Base-by-base conservation (phyloP, 805 yeast species). In the Lipomyces mesembrius region DNA sequence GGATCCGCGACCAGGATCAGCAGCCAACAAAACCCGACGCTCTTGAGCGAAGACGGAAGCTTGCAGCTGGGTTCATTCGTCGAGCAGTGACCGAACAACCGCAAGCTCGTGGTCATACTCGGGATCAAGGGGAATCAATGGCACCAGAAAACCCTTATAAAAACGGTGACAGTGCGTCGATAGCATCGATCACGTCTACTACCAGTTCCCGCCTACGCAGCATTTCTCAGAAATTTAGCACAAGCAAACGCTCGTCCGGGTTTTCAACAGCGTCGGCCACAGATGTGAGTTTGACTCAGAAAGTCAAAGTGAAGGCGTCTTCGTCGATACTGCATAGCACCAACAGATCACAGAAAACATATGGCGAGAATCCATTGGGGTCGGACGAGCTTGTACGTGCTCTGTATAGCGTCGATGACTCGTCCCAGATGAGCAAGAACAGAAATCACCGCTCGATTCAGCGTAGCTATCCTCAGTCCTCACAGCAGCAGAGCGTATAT, bases 21-120 rank as follows among this genome's bases (percentile, higher is more conserved):
- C 58, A 53, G 59, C 12, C 60, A 17, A 34, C 29, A 27, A 17
- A 12, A 27, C 49, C 53, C 5, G 20, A 12, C 9, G 17, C 22
- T 32, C 63, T 64, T 3, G 65, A 61, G 8, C 52, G 65, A n/a
- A 52, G 70, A 32, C 64, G 67, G 27, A 64, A 59, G 20, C 14
- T 67, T n/a, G 70, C 70, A 22, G 51, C 60, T 7, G 65, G 64
- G 20, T 55, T 61, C 35, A 58, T 63, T 14, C 66, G 56, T 37
- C 65, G 70, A 35, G 58, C 68, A 6, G 51, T 59, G 2, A 52
- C 25, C 27, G 66, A 61, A 2, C 60, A 58, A 52, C 66, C 46
- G 49, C 46, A 14, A 14, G 53, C 43, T 37, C 52, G 3, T 25
- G 46, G 22, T 11, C 2, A 22, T 14, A 29, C 20, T 12, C 63